Evolutionary conservation across 2,329 filamentous ascomycete genomes (phyloP), one percentile per base, ranked within the genome.

Genomic region (Aspergillus sp.): DNA sequence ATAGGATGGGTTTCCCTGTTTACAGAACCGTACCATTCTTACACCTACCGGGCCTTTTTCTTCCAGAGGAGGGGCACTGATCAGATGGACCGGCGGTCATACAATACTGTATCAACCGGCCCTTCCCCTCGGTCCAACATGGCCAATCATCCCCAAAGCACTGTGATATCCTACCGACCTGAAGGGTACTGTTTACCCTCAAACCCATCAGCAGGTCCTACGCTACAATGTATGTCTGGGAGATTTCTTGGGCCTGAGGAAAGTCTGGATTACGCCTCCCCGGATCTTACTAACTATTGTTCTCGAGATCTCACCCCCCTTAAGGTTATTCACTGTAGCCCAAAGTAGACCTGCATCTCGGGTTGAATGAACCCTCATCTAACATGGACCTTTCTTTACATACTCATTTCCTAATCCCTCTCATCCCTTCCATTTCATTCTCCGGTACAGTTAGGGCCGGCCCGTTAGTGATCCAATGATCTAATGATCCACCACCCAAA

Each of bases 401-500:
- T 22, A 18, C 20, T 42, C 36, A 12, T 14, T 42, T 20, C 20
- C 20, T 20, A 20, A 20, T 39, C 36, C 36, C 36, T 16, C 12
- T n/a, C 14, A 7, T 39, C 36, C 36, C 36, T 42, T 42, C 36
- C 36, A 42, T 42, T 45, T 36, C 29, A 56, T 59, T 63, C 53
- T 65, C 55, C 64, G 64, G 65, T 60, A 65, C 63, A 60, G 57
- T 42, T 63, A 67, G 66, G 66, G 61, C 64, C 66, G 66, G 66
- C 62, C 66, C 66, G 66, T 61, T 51, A 55, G 55, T 49, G 62
- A 65, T 63, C 63, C 59, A 66, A 58, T 60, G 66, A 65, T 65
- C 65, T 62, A 63, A 59, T 46, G 52, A 49, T 56, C 36, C 36
- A 42, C 36, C 36, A n/a, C 36, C 36, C 16, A 60, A 60, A 24